Percentiles rank a stretch among this genome's conserved stretches.
Conservation (phyloP, 192 early-diverging fungal genomes). For the Podila epicladia region DNA sequence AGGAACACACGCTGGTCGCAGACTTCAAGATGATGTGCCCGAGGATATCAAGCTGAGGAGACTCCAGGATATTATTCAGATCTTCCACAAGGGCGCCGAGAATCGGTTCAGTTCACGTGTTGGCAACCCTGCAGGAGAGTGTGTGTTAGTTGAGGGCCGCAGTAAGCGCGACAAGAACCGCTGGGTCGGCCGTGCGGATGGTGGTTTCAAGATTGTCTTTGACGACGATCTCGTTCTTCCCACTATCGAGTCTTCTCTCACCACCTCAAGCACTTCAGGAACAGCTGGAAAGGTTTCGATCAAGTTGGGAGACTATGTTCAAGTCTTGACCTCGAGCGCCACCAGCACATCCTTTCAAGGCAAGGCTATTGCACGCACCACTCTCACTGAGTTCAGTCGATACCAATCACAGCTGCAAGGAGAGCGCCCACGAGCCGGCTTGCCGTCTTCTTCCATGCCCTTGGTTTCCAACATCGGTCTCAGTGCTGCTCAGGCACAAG, state of each 20-base stretch:
- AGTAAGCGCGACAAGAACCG: slow-evolving; percentile 50
- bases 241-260: slow-evolving; percentile 23
- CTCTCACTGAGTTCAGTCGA: slow-evolving; percentile 28
- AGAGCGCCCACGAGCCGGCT: background rate
- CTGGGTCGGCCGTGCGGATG: slow-evolving; percentile 70
- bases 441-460: background rate
- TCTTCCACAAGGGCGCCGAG: slow-evolving; percentile 69
- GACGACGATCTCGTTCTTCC: slow-evolving; percentile 38
- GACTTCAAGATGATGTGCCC: slow-evolving; percentile 72
- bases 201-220: slow-evolving; percentile 75
- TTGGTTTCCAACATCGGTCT: too few species aligned
- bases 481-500: too few species aligned
- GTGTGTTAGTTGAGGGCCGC: slow-evolving; percentile 46
- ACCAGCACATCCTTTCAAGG: slow-evolving; percentile 53
- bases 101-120: slow-evolving; percentile 40
- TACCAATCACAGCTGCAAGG: slow-evolving; percentile 16
- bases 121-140: slow-evolving; percentile 38
- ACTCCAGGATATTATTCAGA: slow-evolving; percentile 71
- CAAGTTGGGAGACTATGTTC: slow-evolving; percentile 51
- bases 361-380: slow-evolving; percentile 48
- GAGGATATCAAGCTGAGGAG: slow-evolving; percentile 68
- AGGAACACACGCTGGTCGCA: slow-evolving; percentile 77
- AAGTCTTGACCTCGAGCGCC: slow-evolving; percentile 39
- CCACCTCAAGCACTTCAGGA: background rate
- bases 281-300: slow-evolving; percentile 24